Conservation (phyloP, 2,329 filamentous ascomycete species). For the Fusarium cyanostomum region DNA sequence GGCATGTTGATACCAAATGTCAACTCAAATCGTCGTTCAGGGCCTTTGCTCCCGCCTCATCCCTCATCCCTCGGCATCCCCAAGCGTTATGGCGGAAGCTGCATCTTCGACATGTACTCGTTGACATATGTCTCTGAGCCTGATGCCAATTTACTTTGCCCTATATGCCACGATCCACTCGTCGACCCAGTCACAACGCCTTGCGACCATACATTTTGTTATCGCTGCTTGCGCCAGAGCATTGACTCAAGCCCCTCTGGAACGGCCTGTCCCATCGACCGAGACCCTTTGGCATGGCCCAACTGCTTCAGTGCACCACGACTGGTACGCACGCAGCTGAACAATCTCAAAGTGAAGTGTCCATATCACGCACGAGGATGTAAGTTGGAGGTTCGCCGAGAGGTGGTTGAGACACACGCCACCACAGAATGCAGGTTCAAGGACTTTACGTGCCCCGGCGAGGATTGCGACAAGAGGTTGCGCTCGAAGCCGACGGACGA, state of each 20-base stretch:
- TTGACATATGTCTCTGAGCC: conserved; percentile 55
- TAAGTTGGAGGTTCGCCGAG: conserved; percentile 59
- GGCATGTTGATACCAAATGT: conserved; percentile 35
- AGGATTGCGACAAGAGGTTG: conserved; percentile 61
- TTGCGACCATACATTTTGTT: conserved; percentile 74
- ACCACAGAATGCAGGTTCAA: conserved; percentile 65
- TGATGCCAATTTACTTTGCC: conserved; percentile 61
- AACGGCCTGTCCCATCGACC: conserved; percentile 66
- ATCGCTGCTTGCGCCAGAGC: conserved; percentile 61
- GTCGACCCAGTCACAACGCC: conserved; percentile 68
- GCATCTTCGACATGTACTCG: conserved; percentile 57
- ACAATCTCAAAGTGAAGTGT: conserved; percentile 67
- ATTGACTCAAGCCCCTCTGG: conserved; percentile 53
- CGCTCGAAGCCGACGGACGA: conserved; percentile 60
- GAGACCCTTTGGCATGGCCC: conserved; percentile 54
- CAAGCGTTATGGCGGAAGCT: conserved; percentile 49
- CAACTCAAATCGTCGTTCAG: conserved; percentile 45
- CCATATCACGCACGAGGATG: conserved; percentile 64
- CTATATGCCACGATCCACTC: conserved; percentile 69
- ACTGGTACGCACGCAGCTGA: conserved; percentile 68
- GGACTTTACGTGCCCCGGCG: conserved; percentile 64
- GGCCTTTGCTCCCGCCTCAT: conserved; percentile 50
- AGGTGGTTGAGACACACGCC: conserved; percentile 65
- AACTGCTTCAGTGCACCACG: conserved; percentile 55
- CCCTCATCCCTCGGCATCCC: conserved; percentile 53